These are phyloP conservation scores for Wolfiporia cocos DNA, from an alignment of 1,284 basidiomycete genomes.

Conservation along the genomic window DNA sequence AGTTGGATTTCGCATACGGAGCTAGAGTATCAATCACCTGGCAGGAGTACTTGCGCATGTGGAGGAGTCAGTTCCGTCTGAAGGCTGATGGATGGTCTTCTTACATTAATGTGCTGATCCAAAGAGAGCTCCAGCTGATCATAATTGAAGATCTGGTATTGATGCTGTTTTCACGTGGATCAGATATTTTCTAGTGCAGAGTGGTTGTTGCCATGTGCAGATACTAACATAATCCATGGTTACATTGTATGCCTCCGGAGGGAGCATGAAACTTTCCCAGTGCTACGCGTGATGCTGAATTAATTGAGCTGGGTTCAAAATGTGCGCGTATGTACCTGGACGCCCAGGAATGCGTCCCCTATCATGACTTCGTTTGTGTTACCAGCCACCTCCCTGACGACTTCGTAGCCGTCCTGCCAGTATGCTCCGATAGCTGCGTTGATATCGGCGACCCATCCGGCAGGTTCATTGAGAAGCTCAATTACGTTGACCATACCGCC, in stretches of 20 bases:
- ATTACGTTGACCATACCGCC: constrained; percentile 52
- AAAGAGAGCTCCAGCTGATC: constrained; percentile 47
- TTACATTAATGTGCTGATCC: constrained; percentile 49
- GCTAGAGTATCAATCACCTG: constrained; percentile 17
- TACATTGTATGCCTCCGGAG: constrained; percentile 43
- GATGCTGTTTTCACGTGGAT: constrained; percentile 39
- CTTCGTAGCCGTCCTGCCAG: constrained; percentile 51
- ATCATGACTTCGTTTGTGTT: constrained; percentile 55
- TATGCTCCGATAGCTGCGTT: constrained; percentile 39
- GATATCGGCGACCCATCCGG: constrained; percentile 44
- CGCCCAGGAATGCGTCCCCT: constrained; percentile 67
- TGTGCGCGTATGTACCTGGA: no score
- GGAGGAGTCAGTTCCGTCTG: not conserved
- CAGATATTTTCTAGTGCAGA: not conserved
- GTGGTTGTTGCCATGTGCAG: constrained; percentile 9
- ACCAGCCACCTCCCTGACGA: constrained; percentile 43
- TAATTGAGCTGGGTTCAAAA: no score
- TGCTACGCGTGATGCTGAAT: constrained; percentile 25
- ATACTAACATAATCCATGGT: constrained; percentile 54
- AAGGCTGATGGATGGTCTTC: constrained; percentile 6
- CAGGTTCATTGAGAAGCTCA: constrained; percentile 64
- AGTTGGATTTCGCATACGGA: constrained; percentile 40
- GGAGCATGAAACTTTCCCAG: constrained; percentile 59
- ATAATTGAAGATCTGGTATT: constrained; percentile 76
- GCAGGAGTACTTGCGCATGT: constrained; percentile 22